Evolutionary conservation across 768 basidiomycete genomes (phyloP).

Genomic region (Amanita thiersii): DNA sequence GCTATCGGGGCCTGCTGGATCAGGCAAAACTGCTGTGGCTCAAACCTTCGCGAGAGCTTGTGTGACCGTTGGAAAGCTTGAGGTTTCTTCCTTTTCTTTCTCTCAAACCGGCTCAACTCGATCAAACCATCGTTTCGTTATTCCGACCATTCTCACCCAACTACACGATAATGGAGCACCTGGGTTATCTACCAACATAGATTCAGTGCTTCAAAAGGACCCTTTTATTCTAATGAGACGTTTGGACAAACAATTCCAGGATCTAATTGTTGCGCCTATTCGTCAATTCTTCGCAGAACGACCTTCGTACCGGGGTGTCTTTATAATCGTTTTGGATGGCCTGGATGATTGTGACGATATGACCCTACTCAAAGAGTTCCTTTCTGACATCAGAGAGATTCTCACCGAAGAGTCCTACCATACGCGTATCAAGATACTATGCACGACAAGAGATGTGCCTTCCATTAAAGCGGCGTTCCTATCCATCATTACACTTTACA

Average conservation of each 20-base stretch:
- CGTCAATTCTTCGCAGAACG: not conserved
- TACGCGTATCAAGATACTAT: conserved; percentile 3
- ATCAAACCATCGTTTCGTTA: not conserved
- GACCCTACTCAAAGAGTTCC: not conserved
- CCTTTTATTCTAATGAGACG: conserved; percentile 1
- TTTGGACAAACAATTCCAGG: conserved; percentile 1
- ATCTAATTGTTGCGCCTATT: not conserved
- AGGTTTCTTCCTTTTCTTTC: conserved; percentile 1
- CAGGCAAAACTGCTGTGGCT: conserved; percentile 1
- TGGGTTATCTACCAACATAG: not conserved
- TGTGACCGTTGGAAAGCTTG: not conserved
- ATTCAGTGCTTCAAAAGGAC: not conserved
- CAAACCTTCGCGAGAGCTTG: not conserved
- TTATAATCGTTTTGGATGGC: conserved; percentile 2
- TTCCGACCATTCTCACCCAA: not conserved
- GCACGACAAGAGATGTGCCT: not conserved
- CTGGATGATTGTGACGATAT: conserved; percentile 2
- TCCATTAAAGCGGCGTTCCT: not conserved
- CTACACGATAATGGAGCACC: not conserved
- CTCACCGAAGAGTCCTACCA: conserved; percentile 1
- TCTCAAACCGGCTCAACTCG: not conserved
- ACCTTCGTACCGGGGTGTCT: not conserved
- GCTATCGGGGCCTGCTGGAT: not conserved
- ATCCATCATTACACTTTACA: not conserved
- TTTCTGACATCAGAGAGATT: conserved; percentile 3